phyloP scores from a whole-genome alignment of 2,329 filamentous ascomycete species.

The Colletotrichum melonis region DNA sequence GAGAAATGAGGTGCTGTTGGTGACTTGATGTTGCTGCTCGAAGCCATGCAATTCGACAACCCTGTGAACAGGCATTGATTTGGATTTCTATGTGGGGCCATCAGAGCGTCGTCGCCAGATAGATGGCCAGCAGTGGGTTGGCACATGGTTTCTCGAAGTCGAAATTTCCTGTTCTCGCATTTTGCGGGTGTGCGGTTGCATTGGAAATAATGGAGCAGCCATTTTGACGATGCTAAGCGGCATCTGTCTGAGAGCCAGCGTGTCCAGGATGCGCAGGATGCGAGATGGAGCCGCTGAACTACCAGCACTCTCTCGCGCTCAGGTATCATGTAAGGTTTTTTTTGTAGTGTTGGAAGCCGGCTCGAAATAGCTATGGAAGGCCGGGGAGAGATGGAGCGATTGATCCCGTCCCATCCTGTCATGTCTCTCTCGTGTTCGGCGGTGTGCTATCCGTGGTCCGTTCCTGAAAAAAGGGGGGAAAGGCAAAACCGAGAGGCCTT shows the following conservation, averaged over 20 bases:
- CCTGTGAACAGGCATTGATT: slow-evolving; percentile 35
- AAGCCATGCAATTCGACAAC: slow-evolving; percentile 22
- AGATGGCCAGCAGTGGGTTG: slow-evolving; percentile 27
- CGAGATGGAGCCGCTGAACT: slow-evolving; percentile 8
- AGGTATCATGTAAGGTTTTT: not conserved
- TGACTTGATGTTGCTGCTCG: slow-evolving; percentile 11
- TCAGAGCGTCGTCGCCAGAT: slow-evolving; percentile 23
- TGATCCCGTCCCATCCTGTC: slow-evolving; percentile 4
- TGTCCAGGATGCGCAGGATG: slow-evolving; percentile 17
- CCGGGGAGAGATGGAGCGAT: slow-evolving; percentile 17
- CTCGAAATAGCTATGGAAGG: slow-evolving; percentile 6
- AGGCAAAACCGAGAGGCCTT: not conserved
- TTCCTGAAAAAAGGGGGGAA: not conserved
- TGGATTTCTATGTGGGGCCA: slow-evolving; percentile 31
- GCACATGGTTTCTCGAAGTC: not conserved
- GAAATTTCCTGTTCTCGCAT: slow-evolving; percentile 18
- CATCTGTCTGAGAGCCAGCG: slow-evolving; percentile 16
- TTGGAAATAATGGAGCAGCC: slow-evolving; percentile 26
- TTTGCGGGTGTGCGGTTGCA: slow-evolving; percentile 30
- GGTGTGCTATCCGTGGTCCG: slow-evolving; percentile 5
- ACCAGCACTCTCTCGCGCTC: not conserved
- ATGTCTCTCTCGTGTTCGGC: not conserved
- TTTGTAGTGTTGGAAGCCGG: not conserved
- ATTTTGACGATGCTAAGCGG: slow-evolving; percentile 22
- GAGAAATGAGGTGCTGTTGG: not conserved